Evolutionary conservation across 768 basidiomycete species (phyloP), one percentile per base, ranked within the genome.

Genomic region (Paxillus rubicundulus): DNA sequence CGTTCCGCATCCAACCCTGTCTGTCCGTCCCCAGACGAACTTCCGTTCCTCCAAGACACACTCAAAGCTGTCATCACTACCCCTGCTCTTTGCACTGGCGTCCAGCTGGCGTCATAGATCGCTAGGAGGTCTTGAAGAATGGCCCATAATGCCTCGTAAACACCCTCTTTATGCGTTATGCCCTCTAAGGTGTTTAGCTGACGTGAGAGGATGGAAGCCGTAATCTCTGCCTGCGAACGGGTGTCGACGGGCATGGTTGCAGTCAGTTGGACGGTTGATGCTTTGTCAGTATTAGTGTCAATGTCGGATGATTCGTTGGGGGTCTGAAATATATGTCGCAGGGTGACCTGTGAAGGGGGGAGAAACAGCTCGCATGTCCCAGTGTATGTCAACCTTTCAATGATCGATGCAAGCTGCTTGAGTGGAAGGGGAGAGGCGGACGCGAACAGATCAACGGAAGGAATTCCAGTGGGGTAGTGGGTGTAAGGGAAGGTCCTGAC

Each of bases 331-430:
- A 57, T 21, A 32, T 32, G 52, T 41, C 62, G 66, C 5, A 88
- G 63, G 0, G 85, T 83, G 5, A 87, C 73, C 12, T 75, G 70
- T 5, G 69, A 63, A 0, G 82, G 69, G 8, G 72, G 58, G 43
- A 86, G 70, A 27, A 87, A 71, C 5, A 92, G 77, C 27, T 92
- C 89, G 63, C 79, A 86, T 2, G 80, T 70, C 12, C 80, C 85
- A 20, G 87, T 74, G 52, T 84, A 86, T 0, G 89, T 85, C 20
- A 84, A 70, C 17, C 83, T 73, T 54, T 90, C 87, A 16, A 92
- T 59, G 38, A 90, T 77, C 8, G 70, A 65, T 1, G 73, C 78
- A 6, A 89, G 75, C 50, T 87, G 85, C 56, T 77, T 82, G 33
- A 81, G 66, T 2, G 70, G 60, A 24, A 73, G 60, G 12, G 71